These are phyloP conservation scores for Draba incana DNA, from an alignment of 345 rosid species.

Conservation along the genomic window DNA sequence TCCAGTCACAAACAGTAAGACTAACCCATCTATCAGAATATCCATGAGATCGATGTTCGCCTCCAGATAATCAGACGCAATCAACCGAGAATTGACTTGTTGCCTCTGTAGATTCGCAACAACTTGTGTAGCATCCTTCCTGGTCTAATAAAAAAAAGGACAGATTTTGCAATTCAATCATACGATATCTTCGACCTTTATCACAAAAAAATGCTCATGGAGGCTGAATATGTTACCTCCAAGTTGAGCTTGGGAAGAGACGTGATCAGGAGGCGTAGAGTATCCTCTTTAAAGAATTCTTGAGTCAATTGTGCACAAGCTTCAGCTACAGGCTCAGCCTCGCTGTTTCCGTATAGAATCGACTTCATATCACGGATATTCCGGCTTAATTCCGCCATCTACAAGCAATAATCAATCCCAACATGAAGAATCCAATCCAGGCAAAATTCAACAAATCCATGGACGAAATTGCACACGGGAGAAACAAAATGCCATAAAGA, in stretches of 20 bases:
- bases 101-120: slow-evolving; percentile 97
- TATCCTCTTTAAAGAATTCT: slow-evolving; percentile 89
- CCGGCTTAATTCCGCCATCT: slow-evolving; percentile 86
- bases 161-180: neutral
- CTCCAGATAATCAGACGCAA: slow-evolving; percentile 93
- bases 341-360: slow-evolving; percentile 92
- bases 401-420: slow-evolving; percentile 10
- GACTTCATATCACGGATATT: slow-evolving; percentile 84
- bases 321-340: slow-evolving; percentile 92
- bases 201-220: neutral
- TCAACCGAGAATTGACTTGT: slow-evolving; percentile 85
- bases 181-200: neutral
- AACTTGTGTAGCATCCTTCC: slow-evolving; percentile 98
- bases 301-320: slow-evolving; percentile 91
- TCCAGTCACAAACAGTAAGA: neutral
- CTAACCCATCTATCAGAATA: slow-evolving; percentile 73
- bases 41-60: slow-evolving; percentile 87
- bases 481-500: neutral
- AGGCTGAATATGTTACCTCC: slow-evolving; percentile 57
- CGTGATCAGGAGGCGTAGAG: slow-evolving; percentile 66
- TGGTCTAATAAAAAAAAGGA: slow-evolving; percentile 51
- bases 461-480: neutral
- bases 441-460: slow-evolving; percentile 3
- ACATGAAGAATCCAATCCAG: neutral
- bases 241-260: slow-evolving; percentile 86